Base-by-base conservation (phyloP, 2,329 filamentous ascomycete species). In the Cladorrhinum sp. region DNA sequence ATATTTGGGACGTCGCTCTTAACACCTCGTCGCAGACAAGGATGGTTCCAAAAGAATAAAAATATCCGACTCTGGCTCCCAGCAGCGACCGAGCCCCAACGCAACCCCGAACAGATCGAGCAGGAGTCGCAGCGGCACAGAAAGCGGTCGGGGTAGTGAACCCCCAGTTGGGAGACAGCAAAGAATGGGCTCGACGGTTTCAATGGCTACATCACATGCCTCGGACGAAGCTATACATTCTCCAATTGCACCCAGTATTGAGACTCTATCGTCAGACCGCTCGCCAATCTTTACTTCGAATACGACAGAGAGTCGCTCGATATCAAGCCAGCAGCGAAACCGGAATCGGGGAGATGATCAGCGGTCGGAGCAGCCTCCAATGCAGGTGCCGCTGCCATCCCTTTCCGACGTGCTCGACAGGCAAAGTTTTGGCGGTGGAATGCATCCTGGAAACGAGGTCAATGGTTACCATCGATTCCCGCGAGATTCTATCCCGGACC, bases 41-140 rank as follows among this genome's bases (percentile, higher is more conserved):
- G 81, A 85, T 58, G 71, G 70, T 1, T 76, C 78, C 8, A 85
- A 84, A 61, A 73, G 81, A 45, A 68, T 78, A 7, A 84, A 80
- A 66, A 67, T 79, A 3, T 68, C 72, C 2, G 81, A 83, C 13
- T 67, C 72, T 2, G 65, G 62, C 20, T 70, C 68, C 51, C 65
- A 66, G 24, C 67, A 70, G 16, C 76, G 77, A 1, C 76, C 75
- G 58, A 78, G 75, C 62, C 77, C 76, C 36, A 77, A 76, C 54
- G 74, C 70, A 9, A 76, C 74, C 3, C 76, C 76, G 2, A 74
- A 72, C 24, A 71, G 71, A 48, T 69, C 66, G 13, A 76, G 74
- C 48, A 73, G 74, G 53, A 78, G 76, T n/a, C 74, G 73, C 3
- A 82, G 79, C 55, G 76, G 78, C 20, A 79, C 77, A 25, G 80